A percentile compares a stretch with the other conserved stretches of the same genome.
These are phyloP conservation scores for Aspergillus tamarii DNA, from an alignment of 2,329 filamentous ascomycete species.

Conservation along the genomic window DNA sequence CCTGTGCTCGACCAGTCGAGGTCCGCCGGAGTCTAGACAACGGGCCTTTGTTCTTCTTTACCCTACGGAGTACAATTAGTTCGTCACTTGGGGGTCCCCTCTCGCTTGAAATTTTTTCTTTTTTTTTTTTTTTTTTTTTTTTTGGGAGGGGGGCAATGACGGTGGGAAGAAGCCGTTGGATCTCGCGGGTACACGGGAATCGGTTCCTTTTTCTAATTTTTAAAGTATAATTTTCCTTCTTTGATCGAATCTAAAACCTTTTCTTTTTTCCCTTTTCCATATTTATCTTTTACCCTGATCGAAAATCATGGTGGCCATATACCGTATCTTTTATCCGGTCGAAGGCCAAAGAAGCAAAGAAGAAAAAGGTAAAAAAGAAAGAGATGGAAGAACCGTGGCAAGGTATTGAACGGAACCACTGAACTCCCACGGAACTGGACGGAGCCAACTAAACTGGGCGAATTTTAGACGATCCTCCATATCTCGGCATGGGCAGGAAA, in stretches of 20 bases:
- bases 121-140: no score
- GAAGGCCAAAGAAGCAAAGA: not conserved
- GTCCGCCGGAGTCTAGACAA: constrained; percentile 28
- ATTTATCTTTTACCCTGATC: not conserved
- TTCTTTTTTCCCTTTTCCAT: not conserved
- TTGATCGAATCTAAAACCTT: constrained; percentile 5
- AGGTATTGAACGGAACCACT: constrained; percentile 16
- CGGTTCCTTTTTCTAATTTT: not conserved
- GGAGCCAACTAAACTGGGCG: constrained; percentile 5
- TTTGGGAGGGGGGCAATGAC: not conserved
- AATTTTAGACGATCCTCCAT: constrained; percentile 6
- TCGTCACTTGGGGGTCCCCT: constrained; percentile 1
- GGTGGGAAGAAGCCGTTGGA: constrained; percentile 14
- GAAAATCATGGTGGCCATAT: not conserved
- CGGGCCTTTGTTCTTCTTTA: constrained; percentile 2
- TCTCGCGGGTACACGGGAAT: constrained; percentile 6
- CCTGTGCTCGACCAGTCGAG: constrained; percentile 24
- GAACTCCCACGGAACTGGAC: constrained; percentile 15
- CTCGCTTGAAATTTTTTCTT: not conserved
- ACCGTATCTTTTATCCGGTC: not conserved
- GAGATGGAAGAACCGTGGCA: constrained; percentile 14
- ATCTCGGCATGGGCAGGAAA: not conserved
- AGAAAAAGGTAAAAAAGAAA: constrained; percentile 5
- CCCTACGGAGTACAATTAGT: not conserved
- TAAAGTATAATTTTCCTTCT: constrained; percentile 6